Base-by-base conservation (phyloP, 805 yeast genomes). In the Ogataea dorogensis region DNA sequence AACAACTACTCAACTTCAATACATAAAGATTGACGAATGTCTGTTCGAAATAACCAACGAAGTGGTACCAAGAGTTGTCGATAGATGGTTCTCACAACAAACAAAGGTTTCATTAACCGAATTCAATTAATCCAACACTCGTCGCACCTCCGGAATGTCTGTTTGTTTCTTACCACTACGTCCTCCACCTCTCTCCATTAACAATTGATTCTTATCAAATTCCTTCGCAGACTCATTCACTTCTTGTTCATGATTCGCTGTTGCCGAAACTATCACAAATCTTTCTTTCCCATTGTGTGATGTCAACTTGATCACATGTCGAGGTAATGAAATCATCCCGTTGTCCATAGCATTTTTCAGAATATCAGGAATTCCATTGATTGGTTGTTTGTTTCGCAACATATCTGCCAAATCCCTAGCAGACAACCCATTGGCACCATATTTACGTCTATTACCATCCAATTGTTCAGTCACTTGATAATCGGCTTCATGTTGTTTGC, bases 11-110 rank as follows among this genome's bases (percentile, higher is more conserved):
- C 24, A 30, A 9, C 20, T 42, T 4, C 33, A 50, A 31, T 75
- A 71, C 44, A 61, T 77, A 13, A 63, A 74, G 40, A 67, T 77
- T 24, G 73, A 75, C 50, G 59, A 61, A 21, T 70, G 75, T 44
- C 47, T 77, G 11, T 77, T 76, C 56, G 72, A 71, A 43, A 42
- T 58, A 44, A 44, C 33, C 38, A 47, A 14, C 27, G 34, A 15
- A 56, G 51, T 7, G 58, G 60, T 1, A 35, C 53, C 4, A 31
- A 33, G 11, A 57, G 52, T 70, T 1, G 56, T 73, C 6, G 70
- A 68, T 33, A 47, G 59, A 11, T 71, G 80, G 77, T 75, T 75
- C 47, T 64, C 65, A 14, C 21, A 30, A 7, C 36, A 34, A 28
- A 53, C 59, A 2, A 37, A 51, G 10, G 51, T 58, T 9, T 31